Base-by-base conservation (phyloP, 139 green algal genomes). In the Chlamydomonas sp. region DNA sequence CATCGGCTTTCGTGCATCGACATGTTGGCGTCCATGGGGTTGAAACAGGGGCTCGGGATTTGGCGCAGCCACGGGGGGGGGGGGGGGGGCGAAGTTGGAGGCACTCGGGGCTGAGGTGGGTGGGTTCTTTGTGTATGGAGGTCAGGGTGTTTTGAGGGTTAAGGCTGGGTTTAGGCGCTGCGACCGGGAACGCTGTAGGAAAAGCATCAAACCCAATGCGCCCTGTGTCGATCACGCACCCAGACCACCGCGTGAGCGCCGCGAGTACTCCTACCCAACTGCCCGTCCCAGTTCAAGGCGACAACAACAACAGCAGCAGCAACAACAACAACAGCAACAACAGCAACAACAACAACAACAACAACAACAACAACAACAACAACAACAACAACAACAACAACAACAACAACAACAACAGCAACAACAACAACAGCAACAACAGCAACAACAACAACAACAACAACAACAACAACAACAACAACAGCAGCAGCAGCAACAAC, bases 241-340 rank as follows among this genome's bases (percentile, higher is more conserved):
- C 87, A 0, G 82, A 95, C 2, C 91, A 98, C 61, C 97, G 92
- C 72, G 91, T 98, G 2, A 94, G 97, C 68, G 81, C 96, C 28
- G 92, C 90, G 0, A 69, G 84, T n/a, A n/a, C n/a, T n/a, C n/a
- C n/a, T n/a, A n/a, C n/a, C 43, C 43, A 54, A 54, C 16, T 20
- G 43, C 43, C 20, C 43, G 13, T 54, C 43, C 13, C 43, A 13
- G 20, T 20, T 26, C 43, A 13, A 54, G 16, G 20, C 43, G 16
- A 54, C 43, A 13, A 54, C 43, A 13, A 54, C 20, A 13, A 54
- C 43, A 13, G 20, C 43, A 54, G 16, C 43, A 54, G 16, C 43
- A 54, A 13, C 43, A 54, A 13, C 43, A 54, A 13, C 43, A 54
- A 26, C 43, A 54, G 16, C 43, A 54, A 13, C 43, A 54, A 13